phyloP scores from a whole-genome alignment of 768 basidiomycete species.

The Serendipita vermifera region DNA sequence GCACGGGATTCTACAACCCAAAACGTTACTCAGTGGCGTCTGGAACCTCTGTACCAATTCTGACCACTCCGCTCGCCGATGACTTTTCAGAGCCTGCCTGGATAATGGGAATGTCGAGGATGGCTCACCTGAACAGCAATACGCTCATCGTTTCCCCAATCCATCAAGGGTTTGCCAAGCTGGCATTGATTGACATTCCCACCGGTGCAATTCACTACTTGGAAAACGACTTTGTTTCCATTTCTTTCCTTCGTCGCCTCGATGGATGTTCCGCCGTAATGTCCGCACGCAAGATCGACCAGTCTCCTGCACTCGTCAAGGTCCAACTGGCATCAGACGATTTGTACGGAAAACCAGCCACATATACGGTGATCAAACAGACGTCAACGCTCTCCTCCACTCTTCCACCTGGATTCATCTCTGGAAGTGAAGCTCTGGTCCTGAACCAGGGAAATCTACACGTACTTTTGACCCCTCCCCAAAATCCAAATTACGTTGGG shows the following conservation, averaged over 20 bases:
- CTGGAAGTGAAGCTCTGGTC: conserved; percentile 37
- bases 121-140: conserved; percentile 23
- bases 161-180: conserved; percentile 1
- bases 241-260: conserved; percentile 27
- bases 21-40: conserved; percentile 36
- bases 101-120: conserved; percentile 36
- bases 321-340: conserved; percentile 22
- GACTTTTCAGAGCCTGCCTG: conserved; percentile 52
- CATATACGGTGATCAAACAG: conserved; percentile 18
- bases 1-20: conserved; percentile 55
- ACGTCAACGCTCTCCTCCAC: conserved; percentile 19
- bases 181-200: conserved; percentile 23
- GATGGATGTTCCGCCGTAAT: conserved; percentile 29
- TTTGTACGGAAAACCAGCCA: conserved; percentile 18
- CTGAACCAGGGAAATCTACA: conserved; percentile 38
- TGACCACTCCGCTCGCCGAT: conserved; percentile 32
- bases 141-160: not conserved
- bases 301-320: conserved; percentile 25
- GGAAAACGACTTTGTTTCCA: conserved; percentile 32
- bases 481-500: conserved; percentile 46
- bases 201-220: conserved; percentile 21
- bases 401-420: conserved; percentile 28
- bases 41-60: conserved; percentile 27
- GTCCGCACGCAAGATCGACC: conserved; percentile 31
- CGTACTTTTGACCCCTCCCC: conserved; percentile 54